Evolutionary conservation across 2,329 filamentous ascomycete species (phyloP).

Genomic region (Pseudocercospora crystallina): DNA sequence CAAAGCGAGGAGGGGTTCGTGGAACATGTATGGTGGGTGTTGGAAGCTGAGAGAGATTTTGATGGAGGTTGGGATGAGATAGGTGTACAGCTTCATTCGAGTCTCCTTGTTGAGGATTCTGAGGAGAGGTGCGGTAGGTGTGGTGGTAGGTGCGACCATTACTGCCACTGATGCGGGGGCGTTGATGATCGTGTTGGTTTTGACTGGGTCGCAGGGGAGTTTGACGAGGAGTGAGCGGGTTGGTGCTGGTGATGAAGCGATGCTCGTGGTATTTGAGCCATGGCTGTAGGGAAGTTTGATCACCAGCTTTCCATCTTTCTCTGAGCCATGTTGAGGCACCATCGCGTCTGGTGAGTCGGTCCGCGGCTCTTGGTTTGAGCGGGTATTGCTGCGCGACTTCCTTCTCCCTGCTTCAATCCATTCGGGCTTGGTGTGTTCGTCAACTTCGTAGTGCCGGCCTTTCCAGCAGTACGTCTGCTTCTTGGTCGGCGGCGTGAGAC

Average conservation of each 20-base stretch:
- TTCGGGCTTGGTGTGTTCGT: slow-evolving; percentile 6
- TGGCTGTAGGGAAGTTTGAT: background rate
- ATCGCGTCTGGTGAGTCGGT: too few relatives aligned
- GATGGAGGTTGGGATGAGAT: too few relatives aligned
- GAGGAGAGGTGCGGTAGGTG: background rate
- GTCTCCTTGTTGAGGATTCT: background rate
- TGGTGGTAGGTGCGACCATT: background rate
- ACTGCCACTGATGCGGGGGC: too few relatives aligned
- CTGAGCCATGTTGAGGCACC: background rate
- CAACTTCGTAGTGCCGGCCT: slow-evolving; percentile 2
- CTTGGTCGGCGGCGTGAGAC: background rate
- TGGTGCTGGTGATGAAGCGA: background rate
- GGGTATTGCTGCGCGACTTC: background rate
- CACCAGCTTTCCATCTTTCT: background rate
- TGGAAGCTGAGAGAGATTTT: too few relatives aligned
- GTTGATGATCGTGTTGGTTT: too few relatives aligned
- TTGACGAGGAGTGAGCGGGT: background rate
- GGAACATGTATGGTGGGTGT: background rate
- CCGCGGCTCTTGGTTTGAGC: background rate
- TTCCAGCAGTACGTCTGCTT: slow-evolving; percentile 7
- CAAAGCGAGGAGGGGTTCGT: background rate
- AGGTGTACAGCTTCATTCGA: background rate
- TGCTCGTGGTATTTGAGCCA: background rate
- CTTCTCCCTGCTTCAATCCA: slow-evolving; percentile 2
- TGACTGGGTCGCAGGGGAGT: too few relatives aligned